Conservation (phyloP, 1,284 basidiomycete species). For the Microbotryum silenes-acaulis region DNA sequence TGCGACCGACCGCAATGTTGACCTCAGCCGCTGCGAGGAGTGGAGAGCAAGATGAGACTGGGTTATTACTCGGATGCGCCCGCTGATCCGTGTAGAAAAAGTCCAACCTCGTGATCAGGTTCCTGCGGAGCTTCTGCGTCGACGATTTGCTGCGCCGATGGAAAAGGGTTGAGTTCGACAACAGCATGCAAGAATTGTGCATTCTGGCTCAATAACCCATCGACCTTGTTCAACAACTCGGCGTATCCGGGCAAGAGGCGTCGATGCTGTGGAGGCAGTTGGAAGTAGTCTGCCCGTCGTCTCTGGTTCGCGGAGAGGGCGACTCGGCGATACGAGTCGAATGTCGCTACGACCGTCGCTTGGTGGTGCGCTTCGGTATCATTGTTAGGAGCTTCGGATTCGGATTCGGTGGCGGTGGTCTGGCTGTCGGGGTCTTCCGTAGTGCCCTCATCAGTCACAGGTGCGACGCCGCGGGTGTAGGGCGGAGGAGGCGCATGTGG, state of each 20-base stretch:
- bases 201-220: conserved; percentile 14
- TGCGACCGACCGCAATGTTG: conserved; percentile 81
- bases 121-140: conserved; percentile 21
- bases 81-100: not conserved
- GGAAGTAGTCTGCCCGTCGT: conserved; percentile 21
- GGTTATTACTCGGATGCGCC: too few relatives aligned
- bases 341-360: conserved; percentile 42
- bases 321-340: conserved; percentile 19
- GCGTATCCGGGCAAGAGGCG: conserved; percentile 16
- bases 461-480: conserved; percentile 8
- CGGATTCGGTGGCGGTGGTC: not conserved
- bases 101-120: conserved; percentile 26
- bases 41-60: not conserved
- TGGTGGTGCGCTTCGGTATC: conserved; percentile 34
- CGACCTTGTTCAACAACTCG: conserved; percentile 14
- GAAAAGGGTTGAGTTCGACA: conserved; percentile 21
- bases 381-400: conserved; percentile 21
- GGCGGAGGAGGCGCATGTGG: conserved; percentile 1
- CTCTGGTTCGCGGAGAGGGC: conserved; percentile 20
- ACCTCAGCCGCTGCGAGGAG: conserved; percentile 70
- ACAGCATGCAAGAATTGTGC: conserved; percentile 8
- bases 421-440: not conserved
- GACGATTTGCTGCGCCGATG: conserved; percentile 17
- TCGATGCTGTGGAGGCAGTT: conserved; percentile 13
- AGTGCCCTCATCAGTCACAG: too few relatives aligned